Evolutionary conservation across 164 flowering plant genomes (phyloP), one percentile per base, ranked within the genome.

Genomic region (Annona squamosa): DNA sequence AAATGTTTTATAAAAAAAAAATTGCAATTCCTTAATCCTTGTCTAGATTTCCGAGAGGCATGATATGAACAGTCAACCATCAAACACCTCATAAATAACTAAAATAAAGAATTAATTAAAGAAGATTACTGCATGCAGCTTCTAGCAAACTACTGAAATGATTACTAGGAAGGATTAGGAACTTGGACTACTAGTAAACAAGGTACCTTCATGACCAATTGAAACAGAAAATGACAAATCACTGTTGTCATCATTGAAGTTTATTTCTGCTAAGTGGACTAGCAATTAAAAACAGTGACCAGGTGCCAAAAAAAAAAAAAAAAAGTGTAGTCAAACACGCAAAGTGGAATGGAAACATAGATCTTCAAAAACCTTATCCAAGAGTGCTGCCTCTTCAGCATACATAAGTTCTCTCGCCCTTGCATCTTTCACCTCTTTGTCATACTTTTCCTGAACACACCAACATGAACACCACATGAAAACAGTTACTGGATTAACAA

Each of bases 371-470:
- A 96, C 99, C 98, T 96, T 90, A 62, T 96, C 95, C 77, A 96
- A 77, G 59, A 93, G 84, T 19, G 97, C 95, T 61, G 87, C 95
- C 81, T 94, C 91, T 85, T 96, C 98, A 70, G 95, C 97, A 86
- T 82, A 93, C 98, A 93, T 93, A 62, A 96, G 90, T 81, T 93
- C 90, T 78, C 91, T 87, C 10, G 90, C 98, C 82, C 91, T 86
- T 42, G 91, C 91, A 88, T 96, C 99, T 83, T 87, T 90, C 69
- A 93, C 78, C 72, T 88, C 93, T 75, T 87, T 90, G 76, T 96
- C 97, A 79, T 85, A 90, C 77, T 89, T 90, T 76, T 88, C 97
- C 99, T 96, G 72, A 63, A 80, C 16, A 7, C 41, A 56, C 63
- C 52, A 46, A 42, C 52, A n/a, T 48, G 48, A 43, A 43, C 65